Percentiles rank a stretch among this genome's conserved stretches.
Evolutionary conservation across 2,329 filamentous ascomycete genomes (phyloP).

Genomic region (Teratosphaeria viscida): DNA sequence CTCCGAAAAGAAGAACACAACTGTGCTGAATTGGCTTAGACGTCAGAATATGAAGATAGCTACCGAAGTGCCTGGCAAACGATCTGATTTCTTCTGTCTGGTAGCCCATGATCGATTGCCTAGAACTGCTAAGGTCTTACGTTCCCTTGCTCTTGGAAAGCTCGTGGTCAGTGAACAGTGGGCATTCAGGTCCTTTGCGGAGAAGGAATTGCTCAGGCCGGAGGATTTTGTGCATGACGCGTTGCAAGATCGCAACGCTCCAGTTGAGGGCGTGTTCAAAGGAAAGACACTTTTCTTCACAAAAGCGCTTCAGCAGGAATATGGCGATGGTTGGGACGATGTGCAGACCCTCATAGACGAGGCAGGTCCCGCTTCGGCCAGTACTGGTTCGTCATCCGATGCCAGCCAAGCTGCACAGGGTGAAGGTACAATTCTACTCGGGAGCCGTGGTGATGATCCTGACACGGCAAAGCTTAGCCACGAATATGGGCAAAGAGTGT

Average conservation of each 20-base stretch:
- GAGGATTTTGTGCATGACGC: slow-evolving; percentile 22
- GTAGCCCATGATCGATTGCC: slow-evolving; percentile 29
- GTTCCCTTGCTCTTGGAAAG: slow-evolving; percentile 33
- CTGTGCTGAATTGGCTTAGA: slow-evolving; percentile 25
- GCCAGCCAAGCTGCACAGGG: slow-evolving; percentile 14
- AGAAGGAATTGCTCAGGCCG: slow-evolving; percentile 27
- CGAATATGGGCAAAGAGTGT: slow-evolving; percentile 26
- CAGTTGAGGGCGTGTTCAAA: slow-evolving; percentile 37
- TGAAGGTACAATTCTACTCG: slow-evolving; percentile 29
- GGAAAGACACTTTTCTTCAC: slow-evolving; percentile 42
- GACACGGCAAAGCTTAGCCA: slow-evolving; percentile 25
- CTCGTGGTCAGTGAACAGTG: slow-evolving; percentile 38
- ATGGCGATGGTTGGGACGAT: slow-evolving; percentile 29
- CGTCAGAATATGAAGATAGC: slow-evolving; percentile 22
- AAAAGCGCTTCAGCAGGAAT: slow-evolving; percentile 25
- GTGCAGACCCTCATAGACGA: slow-evolving; percentile 29
- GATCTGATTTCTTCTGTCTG: slow-evolving; percentile 23
- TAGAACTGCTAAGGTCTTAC: slow-evolving; percentile 37
- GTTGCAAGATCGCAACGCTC: slow-evolving; percentile 19
- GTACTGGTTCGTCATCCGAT: slow-evolving; percentile 11
- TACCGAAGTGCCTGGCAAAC: slow-evolving; percentile 24
- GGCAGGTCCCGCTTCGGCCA: slow-evolving; percentile 28
- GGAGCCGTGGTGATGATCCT: slow-evolving; percentile 24
- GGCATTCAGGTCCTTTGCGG: slow-evolving; percentile 30
- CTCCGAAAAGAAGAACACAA: slow-evolving; percentile 7